Conservation (phyloP, 495 filamentous ascomycete species). For the Penicillium antarcticum region DNA sequence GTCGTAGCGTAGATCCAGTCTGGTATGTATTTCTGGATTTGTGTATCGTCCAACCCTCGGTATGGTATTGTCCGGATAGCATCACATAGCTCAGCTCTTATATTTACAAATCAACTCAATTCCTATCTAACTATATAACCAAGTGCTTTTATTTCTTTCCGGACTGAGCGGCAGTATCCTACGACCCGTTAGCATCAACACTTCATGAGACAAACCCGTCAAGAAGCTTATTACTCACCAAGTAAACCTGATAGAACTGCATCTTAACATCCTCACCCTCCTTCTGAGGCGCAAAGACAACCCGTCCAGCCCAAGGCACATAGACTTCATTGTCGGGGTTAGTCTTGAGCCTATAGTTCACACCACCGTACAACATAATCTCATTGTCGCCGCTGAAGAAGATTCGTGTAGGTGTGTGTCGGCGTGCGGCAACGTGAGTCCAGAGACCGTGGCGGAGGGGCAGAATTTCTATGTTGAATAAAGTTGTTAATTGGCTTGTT, state of each 20-base stretch:
- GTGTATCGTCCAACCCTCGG: not conserved
- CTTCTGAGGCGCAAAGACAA: constrained; percentile 42
- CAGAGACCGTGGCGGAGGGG: constrained; percentile 53
- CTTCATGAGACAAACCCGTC: constrained; percentile 9
- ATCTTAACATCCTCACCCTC: constrained; percentile 48
- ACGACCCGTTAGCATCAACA: constrained; percentile 3
- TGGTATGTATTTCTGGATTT: not conserved
- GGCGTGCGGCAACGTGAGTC: constrained; percentile 50
- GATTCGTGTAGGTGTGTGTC: constrained; percentile 48
- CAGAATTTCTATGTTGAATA: constrained; percentile 46
- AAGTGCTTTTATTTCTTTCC: constrained; percentile 30
- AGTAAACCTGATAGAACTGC: constrained; percentile 64
- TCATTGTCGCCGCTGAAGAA: constrained; percentile 52
- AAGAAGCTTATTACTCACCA: constrained; percentile 39
- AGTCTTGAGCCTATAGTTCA: constrained; percentile 52
- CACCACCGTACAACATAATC: constrained; percentile 62
- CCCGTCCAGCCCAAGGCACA: constrained; percentile 54
- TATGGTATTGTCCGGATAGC: not conserved
- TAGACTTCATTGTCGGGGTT: constrained; percentile 41
- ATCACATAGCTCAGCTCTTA: not conserved
- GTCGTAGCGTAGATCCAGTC: constrained; percentile 11
- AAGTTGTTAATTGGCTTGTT: not conserved
- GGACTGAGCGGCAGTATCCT: constrained; percentile 40
- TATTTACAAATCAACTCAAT: not conserved
- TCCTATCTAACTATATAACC: not conserved